A percentile compares a stretch with the other conserved stretches of the same genome.
phyloP scores from a whole-genome alignment of 306 rosid species.

The Crotalaria pallida region DNA sequence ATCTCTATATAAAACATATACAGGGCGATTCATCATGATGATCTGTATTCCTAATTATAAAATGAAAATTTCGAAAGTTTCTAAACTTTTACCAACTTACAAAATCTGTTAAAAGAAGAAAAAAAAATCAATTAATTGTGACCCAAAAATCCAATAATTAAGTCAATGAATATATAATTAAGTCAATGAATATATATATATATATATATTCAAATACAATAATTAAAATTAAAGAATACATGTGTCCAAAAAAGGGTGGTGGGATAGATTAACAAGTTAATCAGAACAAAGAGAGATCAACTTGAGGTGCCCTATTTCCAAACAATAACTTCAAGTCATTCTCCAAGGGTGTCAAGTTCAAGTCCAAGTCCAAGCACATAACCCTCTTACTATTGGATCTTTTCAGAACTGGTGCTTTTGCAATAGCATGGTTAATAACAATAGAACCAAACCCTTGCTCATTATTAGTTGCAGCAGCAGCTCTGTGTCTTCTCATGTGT shows the following conservation, averaged over 20 bases:
- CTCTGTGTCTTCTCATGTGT: conserved; percentile 72
- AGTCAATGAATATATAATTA: too few species aligned
- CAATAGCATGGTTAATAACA: background rate
- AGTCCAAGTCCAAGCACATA: conserved; percentile 62
- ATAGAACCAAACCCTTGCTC: conserved; percentile 23
- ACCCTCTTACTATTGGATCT: conserved; percentile 51
- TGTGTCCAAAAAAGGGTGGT: background rate
- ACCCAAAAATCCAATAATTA: too few species aligned
- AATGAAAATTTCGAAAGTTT: too few species aligned
- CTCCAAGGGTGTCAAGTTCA: conserved; percentile 78
- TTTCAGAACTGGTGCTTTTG: conserved; percentile 38
- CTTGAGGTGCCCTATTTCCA: conserved; percentile 60
- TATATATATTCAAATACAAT: background rate
- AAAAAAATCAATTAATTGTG: too few species aligned
- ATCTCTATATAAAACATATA: too few species aligned
- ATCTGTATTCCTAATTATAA: too few species aligned
- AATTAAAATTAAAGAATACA: conserved; percentile 12
- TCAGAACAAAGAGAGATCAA: conserved; percentile 30
- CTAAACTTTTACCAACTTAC: too few species aligned
- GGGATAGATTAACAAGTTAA: background rate
- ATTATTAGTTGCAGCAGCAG: background rate
- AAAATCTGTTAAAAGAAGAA: too few species aligned
- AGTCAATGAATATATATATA: too few species aligned
- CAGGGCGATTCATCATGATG: too few species aligned
- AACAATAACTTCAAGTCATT: conserved; percentile 74